These are phyloP conservation scores for Pseudozyma tsukubaensis DNA, from an alignment of 1,284 basidiomycete genomes.

Conservation along the genomic window DNA sequence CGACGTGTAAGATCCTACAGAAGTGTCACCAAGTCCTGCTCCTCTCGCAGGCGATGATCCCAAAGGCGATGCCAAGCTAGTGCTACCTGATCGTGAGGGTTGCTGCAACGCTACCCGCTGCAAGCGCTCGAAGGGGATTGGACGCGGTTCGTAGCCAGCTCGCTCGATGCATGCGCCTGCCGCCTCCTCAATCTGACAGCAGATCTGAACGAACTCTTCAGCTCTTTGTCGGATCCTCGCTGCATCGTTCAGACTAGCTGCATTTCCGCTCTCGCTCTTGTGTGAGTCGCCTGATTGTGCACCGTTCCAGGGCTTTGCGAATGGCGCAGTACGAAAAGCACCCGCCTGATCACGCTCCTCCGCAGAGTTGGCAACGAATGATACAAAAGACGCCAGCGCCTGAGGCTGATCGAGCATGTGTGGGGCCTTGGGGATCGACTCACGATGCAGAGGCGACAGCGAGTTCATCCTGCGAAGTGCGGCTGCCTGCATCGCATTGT, in stretches of 20 bases:
- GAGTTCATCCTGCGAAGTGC: slow-evolving; percentile 17
- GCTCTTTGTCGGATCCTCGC: slow-evolving; percentile 25
- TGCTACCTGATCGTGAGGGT: not conserved
- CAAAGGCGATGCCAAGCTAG: not conserved
- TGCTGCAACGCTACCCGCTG: slow-evolving; percentile 11
- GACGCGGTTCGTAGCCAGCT: slow-evolving; percentile 54
- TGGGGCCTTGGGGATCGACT: slow-evolving; percentile 48
- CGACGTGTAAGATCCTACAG: slow-evolving; percentile 14
- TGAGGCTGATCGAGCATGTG: slow-evolving; percentile 56
- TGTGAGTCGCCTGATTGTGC: not conserved
- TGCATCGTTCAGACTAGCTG: slow-evolving; percentile 4
- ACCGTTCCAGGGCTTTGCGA: not conserved
- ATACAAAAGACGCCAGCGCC: slow-evolving; percentile 53
- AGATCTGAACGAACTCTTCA: slow-evolving; percentile 47
- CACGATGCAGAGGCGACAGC: slow-evolving; percentile 50
- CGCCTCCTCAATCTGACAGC: slow-evolving; percentile 54
- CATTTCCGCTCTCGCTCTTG: not conserved
- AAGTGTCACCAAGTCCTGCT: not conserved
- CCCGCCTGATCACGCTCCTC: slow-evolving; percentile 13
- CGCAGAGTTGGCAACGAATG: slow-evolving; percentile 47
- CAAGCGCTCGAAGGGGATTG: slow-evolving; percentile 35
- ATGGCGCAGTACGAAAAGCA: not conserved
- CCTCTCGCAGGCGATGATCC: not conserved
- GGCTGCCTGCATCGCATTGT: slow-evolving; percentile 42
- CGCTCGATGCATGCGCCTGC: slow-evolving; percentile 53